Conservation (phyloP, 495 filamentous ascomycete genomes). For the Xylaria nigripes region DNA sequence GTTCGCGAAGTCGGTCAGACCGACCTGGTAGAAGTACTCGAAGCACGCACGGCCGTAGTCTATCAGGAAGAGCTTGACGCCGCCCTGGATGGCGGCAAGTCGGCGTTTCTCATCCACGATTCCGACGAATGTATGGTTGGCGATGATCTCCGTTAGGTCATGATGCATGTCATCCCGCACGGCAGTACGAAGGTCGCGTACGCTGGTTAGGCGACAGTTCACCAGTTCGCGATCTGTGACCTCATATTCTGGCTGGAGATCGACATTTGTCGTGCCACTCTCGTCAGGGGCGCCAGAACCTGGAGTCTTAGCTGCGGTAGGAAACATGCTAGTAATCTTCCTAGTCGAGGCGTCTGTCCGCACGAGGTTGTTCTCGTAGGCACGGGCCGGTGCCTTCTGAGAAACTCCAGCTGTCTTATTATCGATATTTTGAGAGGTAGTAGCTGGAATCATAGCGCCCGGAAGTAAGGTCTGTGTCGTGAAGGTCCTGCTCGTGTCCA, state of each 20-base stretch:
- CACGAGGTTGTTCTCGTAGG: conserved; percentile 82
- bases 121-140: conserved; percentile 87
- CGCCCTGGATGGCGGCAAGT: conserved; percentile 84
- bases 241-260: conserved; percentile 57
- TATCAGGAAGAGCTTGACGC: conserved; percentile 85
- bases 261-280: conserved; percentile 10
- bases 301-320: conserved; percentile 32
- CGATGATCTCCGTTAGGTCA: conserved; percentile 80
- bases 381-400: conserved; percentile 43
- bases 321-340: conserved; percentile 94
- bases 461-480: conserved; percentile 86
- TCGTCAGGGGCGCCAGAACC: conserved; percentile 18
- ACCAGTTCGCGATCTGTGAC: conserved; percentile 58
- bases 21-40: conserved; percentile 96
- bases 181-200: conserved; percentile 70
- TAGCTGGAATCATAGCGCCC: conserved; percentile 41
- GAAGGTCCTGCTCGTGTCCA: conserved; percentile 93
- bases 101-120: conserved; percentile 81
- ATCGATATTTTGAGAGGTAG: conserved; percentile 24
- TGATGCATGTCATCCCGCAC: conserved; percentile 85
- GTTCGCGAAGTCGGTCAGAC: conserved; percentile 92
- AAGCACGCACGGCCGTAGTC: conserved; percentile 85
- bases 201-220: conserved; percentile 60
- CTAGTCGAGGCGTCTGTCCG: conserved; percentile 83
- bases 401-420: conserved; percentile 33